Percentiles rank a stretch among this genome's conserved stretches.
phyloP scores from a whole-genome alignment of 257 asterid species.

The Ajuga chamaepitys region DNA sequence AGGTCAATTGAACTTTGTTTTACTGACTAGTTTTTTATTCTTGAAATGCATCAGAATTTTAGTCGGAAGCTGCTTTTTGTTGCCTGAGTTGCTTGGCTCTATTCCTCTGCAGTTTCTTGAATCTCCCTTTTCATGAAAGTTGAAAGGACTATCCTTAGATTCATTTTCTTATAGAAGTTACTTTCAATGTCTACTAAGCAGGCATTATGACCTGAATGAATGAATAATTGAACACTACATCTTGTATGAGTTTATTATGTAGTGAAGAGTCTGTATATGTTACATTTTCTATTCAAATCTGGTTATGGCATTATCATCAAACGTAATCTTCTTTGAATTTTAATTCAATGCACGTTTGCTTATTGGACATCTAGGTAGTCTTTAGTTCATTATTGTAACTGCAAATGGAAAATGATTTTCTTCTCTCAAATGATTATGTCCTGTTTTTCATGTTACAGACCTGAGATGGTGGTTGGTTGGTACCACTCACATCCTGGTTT shows the following conservation, averaged over 20 bases:
- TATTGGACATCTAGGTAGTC: background rate
- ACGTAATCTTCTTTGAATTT: background rate
- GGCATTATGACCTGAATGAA: background rate
- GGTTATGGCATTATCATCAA: background rate
- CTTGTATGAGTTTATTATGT: background rate
- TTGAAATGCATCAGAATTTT: background rate
- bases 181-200: background rate
- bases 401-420: background rate
- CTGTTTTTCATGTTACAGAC: conserved; percentile 39
- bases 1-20: background rate
- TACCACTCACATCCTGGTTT: conserved; percentile 98
- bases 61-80: background rate
- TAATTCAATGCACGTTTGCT: background rate
- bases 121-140: background rate
- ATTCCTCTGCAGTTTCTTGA: background rate
- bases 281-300: background rate
- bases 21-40: background rate
- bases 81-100: background rate
- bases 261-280: background rate
- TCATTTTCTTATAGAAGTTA: background rate
- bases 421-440: conserved; percentile 8
- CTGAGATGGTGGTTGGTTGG: conserved; percentile 99
- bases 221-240: background rate
- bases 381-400: background rate
- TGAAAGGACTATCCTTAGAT: background rate